These are phyloP conservation scores for Margaritispora aquatica DNA, from an alignment of 495 filamentous ascomycete species.

Conservation along the genomic window DNA sequence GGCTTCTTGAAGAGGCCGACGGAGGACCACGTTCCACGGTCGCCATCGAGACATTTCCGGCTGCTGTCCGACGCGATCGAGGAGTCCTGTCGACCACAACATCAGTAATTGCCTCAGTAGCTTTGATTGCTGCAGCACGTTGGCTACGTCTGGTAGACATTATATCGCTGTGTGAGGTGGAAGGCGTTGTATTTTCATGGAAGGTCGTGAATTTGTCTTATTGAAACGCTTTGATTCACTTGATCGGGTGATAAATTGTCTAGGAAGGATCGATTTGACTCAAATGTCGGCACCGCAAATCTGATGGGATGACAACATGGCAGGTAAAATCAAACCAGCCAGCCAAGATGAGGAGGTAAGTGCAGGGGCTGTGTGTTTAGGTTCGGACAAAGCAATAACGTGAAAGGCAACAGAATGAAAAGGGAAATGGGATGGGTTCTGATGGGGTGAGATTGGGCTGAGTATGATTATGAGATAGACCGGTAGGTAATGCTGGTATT, in stretches of 20 bases:
- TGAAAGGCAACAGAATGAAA: too few species aligned
- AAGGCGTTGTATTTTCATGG: neutral
- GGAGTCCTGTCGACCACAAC: constrained; percentile 9
- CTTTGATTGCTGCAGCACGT: constrained; percentile 38
- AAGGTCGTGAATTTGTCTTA: neutral
- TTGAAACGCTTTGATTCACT: neutral
- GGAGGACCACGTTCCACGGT: constrained; percentile 48
- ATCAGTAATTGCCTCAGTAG: constrained; percentile 27
- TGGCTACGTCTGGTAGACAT: constrained; percentile 44
- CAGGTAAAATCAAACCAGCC: too few species aligned
- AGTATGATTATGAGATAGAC: too few species aligned
- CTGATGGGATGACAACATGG: too few species aligned
- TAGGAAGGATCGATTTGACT: too few species aligned
- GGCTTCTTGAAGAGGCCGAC: constrained; percentile 46
- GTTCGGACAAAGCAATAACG: too few species aligned
- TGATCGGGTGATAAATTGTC: neutral
- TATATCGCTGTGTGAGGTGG: neutral
- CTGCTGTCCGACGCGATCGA: constrained; percentile 17
- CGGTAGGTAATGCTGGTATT: too few species aligned
- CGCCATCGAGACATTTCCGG: constrained; percentile 23
- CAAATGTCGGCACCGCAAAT: too few species aligned
- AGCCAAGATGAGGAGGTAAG: too few species aligned
- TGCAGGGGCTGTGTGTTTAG: too few species aligned
- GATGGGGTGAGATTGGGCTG: neutral
- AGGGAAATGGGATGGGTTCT: neutral